phyloP scores from a whole-genome alignment of 1,139 yeast species.

The Nematodospora anomalae region DNA sequence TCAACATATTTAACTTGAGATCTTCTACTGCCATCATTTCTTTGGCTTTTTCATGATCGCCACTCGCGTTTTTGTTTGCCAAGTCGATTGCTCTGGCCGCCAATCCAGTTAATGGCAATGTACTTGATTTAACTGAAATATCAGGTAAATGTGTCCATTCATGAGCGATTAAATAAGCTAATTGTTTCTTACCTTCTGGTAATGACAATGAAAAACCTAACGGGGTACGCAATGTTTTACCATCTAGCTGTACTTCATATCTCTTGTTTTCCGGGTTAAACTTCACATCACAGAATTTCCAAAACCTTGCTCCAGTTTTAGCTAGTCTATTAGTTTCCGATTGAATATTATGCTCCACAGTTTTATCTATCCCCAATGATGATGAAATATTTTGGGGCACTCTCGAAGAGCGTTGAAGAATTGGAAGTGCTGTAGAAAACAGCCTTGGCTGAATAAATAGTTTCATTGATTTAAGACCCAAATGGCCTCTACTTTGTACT shows the following conservation, averaged over 20 bases:
- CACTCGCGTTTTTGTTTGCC: constrained; percentile 23
- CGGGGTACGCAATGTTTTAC: constrained; percentile 81
- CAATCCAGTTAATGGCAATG: constrained; percentile 83
- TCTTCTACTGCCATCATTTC: constrained; percentile 54
- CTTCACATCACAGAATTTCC: constrained; percentile 72
- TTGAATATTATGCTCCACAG: constrained; percentile 51
- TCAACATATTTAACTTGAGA: constrained; percentile 57
- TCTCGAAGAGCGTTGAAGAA: constrained; percentile 1
- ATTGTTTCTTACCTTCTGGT: constrained; percentile 56
- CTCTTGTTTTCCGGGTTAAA: constrained; percentile 26
- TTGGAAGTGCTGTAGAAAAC: background rate
- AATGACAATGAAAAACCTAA: constrained; percentile 68
- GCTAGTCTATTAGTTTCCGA: constrained; percentile 72
- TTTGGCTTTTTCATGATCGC: constrained; percentile 28
- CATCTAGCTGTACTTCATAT: constrained; percentile 65
- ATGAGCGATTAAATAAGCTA: constrained; percentile 76
- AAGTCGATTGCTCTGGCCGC: constrained; percentile 85
- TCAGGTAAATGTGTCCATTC: constrained; percentile 85
- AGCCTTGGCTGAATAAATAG: constrained; percentile 2
- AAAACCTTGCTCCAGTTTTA: constrained; percentile 72
- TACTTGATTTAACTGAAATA: constrained; percentile 71
- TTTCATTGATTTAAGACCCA: constrained; percentile 1
- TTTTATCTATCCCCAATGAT: constrained; percentile 37
- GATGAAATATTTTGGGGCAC: constrained; percentile 5
- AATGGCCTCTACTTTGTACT: too few species aligned